Percentiles rank a stretch among this genome's conserved stretches.
phyloP scores from a whole-genome alignment of 2,329 filamentous ascomycete species.

The Botrytis sinoallii region DNA sequence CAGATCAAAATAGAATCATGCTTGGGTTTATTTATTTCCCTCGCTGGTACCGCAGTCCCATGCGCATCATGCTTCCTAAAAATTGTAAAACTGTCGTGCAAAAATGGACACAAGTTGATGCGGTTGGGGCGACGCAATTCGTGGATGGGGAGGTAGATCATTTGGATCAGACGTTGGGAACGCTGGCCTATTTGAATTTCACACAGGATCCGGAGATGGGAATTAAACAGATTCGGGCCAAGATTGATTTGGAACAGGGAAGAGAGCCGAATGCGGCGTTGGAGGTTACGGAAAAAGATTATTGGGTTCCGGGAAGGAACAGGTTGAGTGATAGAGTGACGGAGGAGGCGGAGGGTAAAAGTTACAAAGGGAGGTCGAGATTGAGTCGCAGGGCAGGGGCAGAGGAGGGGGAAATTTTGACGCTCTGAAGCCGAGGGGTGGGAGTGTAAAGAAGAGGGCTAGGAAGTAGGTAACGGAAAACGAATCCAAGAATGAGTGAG shows the following conservation, averaged over 20 bases:
- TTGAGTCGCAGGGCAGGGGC: neutral
- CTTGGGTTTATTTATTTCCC: slow-evolving; percentile 39
- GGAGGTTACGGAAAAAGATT: neutral
- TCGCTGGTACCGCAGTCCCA: slow-evolving; percentile 18
- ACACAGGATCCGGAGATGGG: neutral
- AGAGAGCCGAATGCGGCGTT: neutral
- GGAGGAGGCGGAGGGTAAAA: too few species aligned
- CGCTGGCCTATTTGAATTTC: slow-evolving; percentile 10
- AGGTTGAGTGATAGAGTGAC: neutral
- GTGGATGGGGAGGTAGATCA: slow-evolving; percentile 11
- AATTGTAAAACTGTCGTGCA: neutral
- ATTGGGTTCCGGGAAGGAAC: neutral
- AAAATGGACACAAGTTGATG: slow-evolving; percentile 12
- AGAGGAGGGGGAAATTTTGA: neutral
- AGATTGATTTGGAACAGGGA: neutral
- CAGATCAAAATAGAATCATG: slow-evolving; percentile 51
- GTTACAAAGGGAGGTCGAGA: neutral
- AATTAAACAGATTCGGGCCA: neutral
- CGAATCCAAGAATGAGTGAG: neutral
- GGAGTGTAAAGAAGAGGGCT: neutral
- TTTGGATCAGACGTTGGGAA: neutral
- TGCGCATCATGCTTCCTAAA: neutral
- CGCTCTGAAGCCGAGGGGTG: neutral
- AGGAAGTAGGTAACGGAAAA: neutral
- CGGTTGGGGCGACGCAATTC: neutral